Evolutionary conservation across 1,284 basidiomycete genomes (phyloP).

Genomic region (Trametes pubescens): DNA sequence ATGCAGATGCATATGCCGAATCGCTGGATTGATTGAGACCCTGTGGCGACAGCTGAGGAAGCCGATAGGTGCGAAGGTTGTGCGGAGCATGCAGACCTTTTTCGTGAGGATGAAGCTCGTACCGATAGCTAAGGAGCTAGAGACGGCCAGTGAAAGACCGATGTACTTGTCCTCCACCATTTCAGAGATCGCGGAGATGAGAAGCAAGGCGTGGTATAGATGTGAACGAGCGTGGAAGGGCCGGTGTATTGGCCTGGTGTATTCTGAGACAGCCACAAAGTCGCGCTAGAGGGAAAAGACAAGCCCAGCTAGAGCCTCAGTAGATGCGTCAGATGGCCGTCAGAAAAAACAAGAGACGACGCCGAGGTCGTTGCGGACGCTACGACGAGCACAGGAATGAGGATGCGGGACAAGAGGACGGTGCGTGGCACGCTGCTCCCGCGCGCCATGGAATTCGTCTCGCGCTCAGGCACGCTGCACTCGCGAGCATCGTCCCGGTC

Average conservation of each 20-base stretch:
- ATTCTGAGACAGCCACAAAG: constrained; percentile 11
- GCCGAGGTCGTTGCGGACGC: background rate
- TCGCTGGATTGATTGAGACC: constrained; percentile 84
- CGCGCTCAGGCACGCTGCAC: background rate
- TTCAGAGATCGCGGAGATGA: background rate
- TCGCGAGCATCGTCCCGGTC: constrained; percentile 7
- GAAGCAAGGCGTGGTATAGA: constrained; percentile 4
- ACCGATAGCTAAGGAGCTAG: constrained; percentile 87
- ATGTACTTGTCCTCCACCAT: constrained; percentile 95
- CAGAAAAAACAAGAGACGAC: background rate
- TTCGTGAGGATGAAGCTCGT: constrained; percentile 97
- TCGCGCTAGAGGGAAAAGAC: constrained; percentile 6
- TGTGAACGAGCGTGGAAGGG: constrained; percentile 26
- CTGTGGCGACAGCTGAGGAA: constrained; percentile 48
- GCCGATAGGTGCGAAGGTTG: constrained; percentile 5
- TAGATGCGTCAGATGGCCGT: background rate
- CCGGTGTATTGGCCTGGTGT: background rate
- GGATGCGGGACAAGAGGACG: background rate
- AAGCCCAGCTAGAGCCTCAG: background rate
- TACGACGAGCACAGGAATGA: background rate
- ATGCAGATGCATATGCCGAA: constrained; percentile 63
- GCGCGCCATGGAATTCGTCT: background rate
- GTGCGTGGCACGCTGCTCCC: constrained; percentile 14
- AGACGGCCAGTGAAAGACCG: constrained; percentile 85
- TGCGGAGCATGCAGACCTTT: constrained; percentile 66